phyloP scores from a whole-genome alignment of 1,139 yeast genomes.

The Hanseniaspora sp. region DNA sequence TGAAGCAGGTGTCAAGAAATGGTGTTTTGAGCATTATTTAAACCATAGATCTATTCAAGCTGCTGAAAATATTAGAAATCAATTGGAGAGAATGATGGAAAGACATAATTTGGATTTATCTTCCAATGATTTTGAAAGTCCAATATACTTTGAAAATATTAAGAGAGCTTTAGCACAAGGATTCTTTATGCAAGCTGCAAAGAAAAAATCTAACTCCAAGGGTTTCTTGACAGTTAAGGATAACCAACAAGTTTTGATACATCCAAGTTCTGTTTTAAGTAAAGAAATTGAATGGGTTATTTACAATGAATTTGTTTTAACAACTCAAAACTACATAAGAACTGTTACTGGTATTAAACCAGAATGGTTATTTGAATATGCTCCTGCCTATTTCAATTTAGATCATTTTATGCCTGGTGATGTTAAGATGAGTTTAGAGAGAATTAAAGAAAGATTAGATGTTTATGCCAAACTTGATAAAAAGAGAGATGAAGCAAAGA shows the following conservation, averaged over 20 bases:
- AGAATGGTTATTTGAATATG: conserved; percentile 73
- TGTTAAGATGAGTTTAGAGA: conserved; percentile 65
- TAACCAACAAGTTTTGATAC: conserved; percentile 87
- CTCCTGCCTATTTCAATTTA: conserved; percentile 74
- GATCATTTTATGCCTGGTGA: conserved; percentile 72
- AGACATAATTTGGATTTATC: conserved; percentile 62
- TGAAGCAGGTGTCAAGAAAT: conserved; percentile 49
- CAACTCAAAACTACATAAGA: conserved; percentile 84
- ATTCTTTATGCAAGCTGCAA: conserved; percentile 96
- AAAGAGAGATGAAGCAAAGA: conserved; percentile 22
- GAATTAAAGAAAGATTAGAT: conserved; percentile 46
- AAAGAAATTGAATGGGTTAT: conserved; percentile 86
- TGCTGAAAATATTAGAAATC: conserved; percentile 77
- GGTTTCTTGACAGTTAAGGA: conserved; percentile 85
- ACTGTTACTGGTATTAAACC: conserved; percentile 89
- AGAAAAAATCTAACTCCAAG: conserved; percentile 61
- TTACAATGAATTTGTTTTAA: conserved; percentile 88
- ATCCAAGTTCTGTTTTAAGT: conserved; percentile 82
- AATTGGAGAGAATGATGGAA: conserved; percentile 73
- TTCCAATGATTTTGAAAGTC: conserved; percentile 60
- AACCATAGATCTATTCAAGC: conserved; percentile 71
- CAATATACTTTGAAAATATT: conserved; percentile 58
- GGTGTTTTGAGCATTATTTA: conserved; percentile 89
- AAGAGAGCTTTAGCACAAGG: conserved; percentile 86
- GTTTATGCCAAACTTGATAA: conserved; percentile 34